Evolutionary conservation across 768 basidiomycete genomes (phyloP), one percentile per base, ranked within the genome.

Genomic region (Favolaschia claudopus): DNA sequence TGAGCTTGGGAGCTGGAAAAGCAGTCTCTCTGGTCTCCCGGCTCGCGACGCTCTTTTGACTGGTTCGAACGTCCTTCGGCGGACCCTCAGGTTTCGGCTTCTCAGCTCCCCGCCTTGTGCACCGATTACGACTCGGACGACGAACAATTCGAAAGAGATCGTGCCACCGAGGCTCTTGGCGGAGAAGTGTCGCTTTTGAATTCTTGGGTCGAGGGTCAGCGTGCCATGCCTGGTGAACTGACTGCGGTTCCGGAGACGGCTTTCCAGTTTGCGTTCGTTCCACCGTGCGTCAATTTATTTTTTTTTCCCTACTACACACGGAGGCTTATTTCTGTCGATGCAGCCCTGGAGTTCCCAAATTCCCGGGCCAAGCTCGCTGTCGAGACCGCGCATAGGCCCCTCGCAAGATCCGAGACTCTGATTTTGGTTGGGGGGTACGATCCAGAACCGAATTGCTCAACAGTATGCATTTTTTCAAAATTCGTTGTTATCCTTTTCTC

Each of bases 91-190:
- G 14, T 54, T 15, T 48, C 58, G 15, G 38, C 51, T 1, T 22
- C 8, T 0, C 58, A 60, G 19, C 58, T 60, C 1, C 58, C 58
- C 4, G 24, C 51, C 36, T 39, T 60, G 13, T 60, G 58, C 38
- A 46, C 34, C 15, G 39, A 47, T 2, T 31, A 10, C 3, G 58
- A 60, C 46, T 60, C 51, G 1, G 58, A 60, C 24, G 38, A 39
- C 17, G 38, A 48, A n/a, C 46, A 47, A 19, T 54, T 34, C 28
- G 8, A 7, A 15, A 40, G 34, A 37, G 34, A 14, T 19, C 13
- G 19, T 5, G 24, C 7, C 31, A 36, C 29, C 15, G 28, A 8
- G 4, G 36, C 25, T 17, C 20, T 37, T 5, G 42, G 17, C 7
- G 27, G n/a, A 6, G 42, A 34, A 4, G 19, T 15, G n/a, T 5